Evolutionary conservation across 495 filamentous ascomycete genomes (phyloP).

Genomic region (Daldinia grandis): DNA sequence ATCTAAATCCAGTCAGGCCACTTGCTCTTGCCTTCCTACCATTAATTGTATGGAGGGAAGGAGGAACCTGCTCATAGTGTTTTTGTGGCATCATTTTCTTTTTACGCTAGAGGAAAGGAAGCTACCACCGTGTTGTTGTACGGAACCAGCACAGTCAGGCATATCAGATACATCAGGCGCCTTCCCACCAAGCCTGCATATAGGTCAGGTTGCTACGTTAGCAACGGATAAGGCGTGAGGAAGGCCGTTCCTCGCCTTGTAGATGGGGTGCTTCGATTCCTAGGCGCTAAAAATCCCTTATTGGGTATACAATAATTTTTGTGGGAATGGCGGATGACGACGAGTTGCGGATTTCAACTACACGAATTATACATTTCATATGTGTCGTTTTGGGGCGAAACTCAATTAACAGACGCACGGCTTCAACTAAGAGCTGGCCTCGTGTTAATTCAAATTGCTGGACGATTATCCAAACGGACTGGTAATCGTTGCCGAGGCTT

Average conservation of each 20-base stretch:
- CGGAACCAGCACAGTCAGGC: background rate
- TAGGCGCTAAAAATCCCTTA: background rate
- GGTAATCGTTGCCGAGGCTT: background rate
- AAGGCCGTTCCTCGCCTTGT: background rate
- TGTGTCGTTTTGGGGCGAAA: background rate
- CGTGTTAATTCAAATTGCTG: background rate
- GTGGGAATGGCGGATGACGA: conserved; percentile 15
- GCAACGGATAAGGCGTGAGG: background rate
- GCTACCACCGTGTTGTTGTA: background rate
- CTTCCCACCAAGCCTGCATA: background rate
- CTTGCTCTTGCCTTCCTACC: conserved; percentile 1
- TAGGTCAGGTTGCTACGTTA: background rate
- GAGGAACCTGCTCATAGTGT: background rate
- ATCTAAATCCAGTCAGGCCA: conserved; percentile 7
- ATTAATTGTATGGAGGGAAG: background rate
- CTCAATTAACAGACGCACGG: background rate
- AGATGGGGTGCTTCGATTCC: background rate
- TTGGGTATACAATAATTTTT: background rate
- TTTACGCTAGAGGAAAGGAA: background rate
- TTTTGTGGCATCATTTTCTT: background rate
- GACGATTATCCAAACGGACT: background rate
- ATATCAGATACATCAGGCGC: background rate
- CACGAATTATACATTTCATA: conserved; percentile 6
- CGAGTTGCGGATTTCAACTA: background rate
- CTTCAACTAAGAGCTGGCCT: background rate